phyloP scores from a whole-genome alignment of 148 eudicot species.

The Suaeda aralocaspica region DNA sequence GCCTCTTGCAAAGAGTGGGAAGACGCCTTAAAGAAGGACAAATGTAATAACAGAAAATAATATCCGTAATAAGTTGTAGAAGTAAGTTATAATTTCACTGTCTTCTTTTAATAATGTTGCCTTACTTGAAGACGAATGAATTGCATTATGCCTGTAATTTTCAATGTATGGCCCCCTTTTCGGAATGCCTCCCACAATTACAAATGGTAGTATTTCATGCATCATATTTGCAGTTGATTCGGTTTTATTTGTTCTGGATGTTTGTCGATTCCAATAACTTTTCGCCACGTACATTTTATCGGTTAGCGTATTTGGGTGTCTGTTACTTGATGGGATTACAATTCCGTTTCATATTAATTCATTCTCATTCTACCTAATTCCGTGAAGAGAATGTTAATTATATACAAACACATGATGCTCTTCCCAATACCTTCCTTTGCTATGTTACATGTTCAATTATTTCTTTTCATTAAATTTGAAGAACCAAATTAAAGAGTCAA shows the following conservation, averaged over 20 bases:
- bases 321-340: too few relatives aligned
- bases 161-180: conserved; percentile 13
- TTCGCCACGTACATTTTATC: neutral
- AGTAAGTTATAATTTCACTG: neutral
- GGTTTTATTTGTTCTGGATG: neutral
- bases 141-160: conserved; percentile 4
- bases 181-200: neutral
- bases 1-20: conserved; percentile 11
- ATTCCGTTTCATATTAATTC: too few relatives aligned
- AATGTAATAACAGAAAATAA: neutral
- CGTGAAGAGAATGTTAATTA: too few relatives aligned
- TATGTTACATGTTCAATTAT: too few relatives aligned
- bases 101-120: neutral
- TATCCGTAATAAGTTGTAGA: too few relatives aligned
- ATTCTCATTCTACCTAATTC: too few relatives aligned
- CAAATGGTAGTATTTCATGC: neutral
- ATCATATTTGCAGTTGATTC: neutral
- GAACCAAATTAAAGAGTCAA: too few relatives aligned
- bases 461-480: too few relatives aligned
- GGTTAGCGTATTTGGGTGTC: too few relatives aligned
- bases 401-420: too few relatives aligned
- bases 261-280: neutral
- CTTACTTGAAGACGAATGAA: neutral
- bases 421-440: too few relatives aligned
- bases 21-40: neutral